These are phyloP conservation scores for Dimargaris xerosporica DNA, from an alignment of 192 early-diverging fungal species.

Conservation along the genomic window DNA sequence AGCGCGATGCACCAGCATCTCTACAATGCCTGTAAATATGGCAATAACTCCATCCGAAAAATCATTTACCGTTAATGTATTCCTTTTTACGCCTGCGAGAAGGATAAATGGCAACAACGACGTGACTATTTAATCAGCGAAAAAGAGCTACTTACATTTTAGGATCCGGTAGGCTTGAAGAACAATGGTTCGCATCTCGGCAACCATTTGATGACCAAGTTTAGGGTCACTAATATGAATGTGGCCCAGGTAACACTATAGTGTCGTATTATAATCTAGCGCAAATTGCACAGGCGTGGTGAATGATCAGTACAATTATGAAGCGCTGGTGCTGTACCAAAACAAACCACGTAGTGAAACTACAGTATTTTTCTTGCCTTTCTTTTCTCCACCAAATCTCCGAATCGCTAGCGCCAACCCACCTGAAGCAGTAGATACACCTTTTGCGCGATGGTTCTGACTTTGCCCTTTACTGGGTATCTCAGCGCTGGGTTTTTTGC, in stretches of 20 bases:
- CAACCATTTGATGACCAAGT: neutral
- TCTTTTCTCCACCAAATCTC: neutral
- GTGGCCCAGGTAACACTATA: constrained; percentile 1
- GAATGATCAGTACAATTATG: neutral
- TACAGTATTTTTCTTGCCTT: neutral
- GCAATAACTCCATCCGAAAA: no score
- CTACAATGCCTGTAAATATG: no score
- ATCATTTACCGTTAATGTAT: no score
- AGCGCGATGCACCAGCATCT: no score
- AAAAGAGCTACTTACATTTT: no score
- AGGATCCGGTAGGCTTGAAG: neutral
- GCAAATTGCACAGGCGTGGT: neutral
- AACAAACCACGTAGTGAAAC: neutral
- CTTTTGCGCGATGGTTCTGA: constrained; percentile 4
- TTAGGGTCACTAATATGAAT: neutral
- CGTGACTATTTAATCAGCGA: no score
- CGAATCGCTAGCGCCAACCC: neutral
- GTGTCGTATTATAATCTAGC: neutral
- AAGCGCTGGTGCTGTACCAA: neutral
- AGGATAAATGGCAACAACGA: no score
- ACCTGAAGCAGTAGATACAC: constrained; percentile 7
- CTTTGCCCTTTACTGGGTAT: neutral
- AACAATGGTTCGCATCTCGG: neutral
- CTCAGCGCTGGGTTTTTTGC: neutral
- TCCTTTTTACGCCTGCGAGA: no score